These are phyloP conservation scores for Chaetomium tenue DNA, from an alignment of 495 filamentous ascomycete species.

Conservation along the genomic window DNA sequence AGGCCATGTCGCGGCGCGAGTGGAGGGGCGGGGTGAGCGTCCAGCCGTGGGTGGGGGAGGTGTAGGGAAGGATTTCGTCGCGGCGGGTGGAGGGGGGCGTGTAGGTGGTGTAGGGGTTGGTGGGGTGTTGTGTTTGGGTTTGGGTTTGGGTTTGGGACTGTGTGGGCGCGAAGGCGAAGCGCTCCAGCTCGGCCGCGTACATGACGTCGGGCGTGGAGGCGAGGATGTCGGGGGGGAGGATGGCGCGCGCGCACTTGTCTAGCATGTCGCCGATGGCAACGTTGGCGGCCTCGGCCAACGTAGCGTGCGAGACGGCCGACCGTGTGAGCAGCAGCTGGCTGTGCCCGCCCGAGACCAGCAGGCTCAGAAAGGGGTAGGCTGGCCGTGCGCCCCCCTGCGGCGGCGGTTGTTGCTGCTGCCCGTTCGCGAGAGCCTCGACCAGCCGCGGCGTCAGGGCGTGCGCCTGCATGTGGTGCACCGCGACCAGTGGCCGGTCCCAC, in stretches of 20 bases:
- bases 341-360: constrained; percentile 93
- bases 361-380: constrained; percentile 77
- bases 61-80: constrained; percentile 48
- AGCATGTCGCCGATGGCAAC: constrained; percentile 82
- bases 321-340: constrained; percentile 76
- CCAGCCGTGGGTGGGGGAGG: constrained; percentile 32
- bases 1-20: constrained; percentile 33
- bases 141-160: too few species aligned
- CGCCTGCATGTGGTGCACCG: constrained; percentile 95
- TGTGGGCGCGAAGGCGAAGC: constrained; percentile 68
- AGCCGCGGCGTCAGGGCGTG: constrained; percentile 86
- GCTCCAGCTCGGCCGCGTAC: constrained; percentile 75
- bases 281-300: constrained; percentile 68
- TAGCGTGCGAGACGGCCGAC: constrained; percentile 59
- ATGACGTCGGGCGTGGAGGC: constrained; percentile 52
- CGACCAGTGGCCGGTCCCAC: constrained; percentile 77
- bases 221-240: constrained; percentile 59
- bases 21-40: constrained; percentile 38
- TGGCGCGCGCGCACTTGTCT: constrained; percentile 76
- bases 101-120: constrained; percentile 52
- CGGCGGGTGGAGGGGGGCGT: constrained; percentile 49
- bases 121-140: background rate
- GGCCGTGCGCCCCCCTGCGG: constrained; percentile 31
- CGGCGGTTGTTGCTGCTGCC: constrained; percentile 17
- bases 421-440: constrained; percentile 55